Evolutionary conservation across 768 basidiomycete species (phyloP), one percentile per base, ranked within the genome.

Genomic region (Collybia nuda): DNA sequence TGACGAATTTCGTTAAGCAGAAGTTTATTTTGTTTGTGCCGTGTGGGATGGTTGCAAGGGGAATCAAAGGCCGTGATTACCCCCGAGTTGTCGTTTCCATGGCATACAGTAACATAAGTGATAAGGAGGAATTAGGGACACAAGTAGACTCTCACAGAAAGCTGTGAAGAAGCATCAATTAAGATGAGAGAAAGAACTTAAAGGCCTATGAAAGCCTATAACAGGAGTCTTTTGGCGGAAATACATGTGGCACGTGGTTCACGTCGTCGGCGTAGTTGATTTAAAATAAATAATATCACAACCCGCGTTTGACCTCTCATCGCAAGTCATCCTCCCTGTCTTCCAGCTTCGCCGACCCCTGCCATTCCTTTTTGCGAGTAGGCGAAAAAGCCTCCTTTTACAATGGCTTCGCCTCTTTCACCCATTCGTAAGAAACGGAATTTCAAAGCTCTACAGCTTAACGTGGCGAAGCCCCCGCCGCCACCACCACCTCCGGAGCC

Each of bases 371-470:
- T 50, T 32, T 32, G 46, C 47, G 32, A 7, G 11, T 46, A 36
- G 29, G 36, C 49, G 45, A 38, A 42, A 38, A 50, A 52, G 46
- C 47, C 52, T 29, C 50, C 26, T 29, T 24, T 41, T 42, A 37
- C 52, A 23, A 52, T 54, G 48, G 45, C 54, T 21, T 44, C 57
- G 26, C 21, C 44, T 40, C 14, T 55, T 12, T 57, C 61, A 15
- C 84, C 86, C 47, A 81, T 91, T 54, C 87, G 91, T 69, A 91
- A 92, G 79, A 94, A 94, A 68, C 85, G 92, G 55, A 94, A 94
- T 66, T 93, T 92, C 80, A 93, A 92, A 70, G 84, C 80, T 35
- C 80, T 94, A 7, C 83, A 86, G 71, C 84, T 94, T 64, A 77
- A 81, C 57, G 83, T 86, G 50, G 54, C 77, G 40, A 68, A 70